Evolutionary conservation across 345 rosid genomes (phyloP), one percentile per base, ranked within the genome.

Genomic region (Sisymbrium irio): DNA sequence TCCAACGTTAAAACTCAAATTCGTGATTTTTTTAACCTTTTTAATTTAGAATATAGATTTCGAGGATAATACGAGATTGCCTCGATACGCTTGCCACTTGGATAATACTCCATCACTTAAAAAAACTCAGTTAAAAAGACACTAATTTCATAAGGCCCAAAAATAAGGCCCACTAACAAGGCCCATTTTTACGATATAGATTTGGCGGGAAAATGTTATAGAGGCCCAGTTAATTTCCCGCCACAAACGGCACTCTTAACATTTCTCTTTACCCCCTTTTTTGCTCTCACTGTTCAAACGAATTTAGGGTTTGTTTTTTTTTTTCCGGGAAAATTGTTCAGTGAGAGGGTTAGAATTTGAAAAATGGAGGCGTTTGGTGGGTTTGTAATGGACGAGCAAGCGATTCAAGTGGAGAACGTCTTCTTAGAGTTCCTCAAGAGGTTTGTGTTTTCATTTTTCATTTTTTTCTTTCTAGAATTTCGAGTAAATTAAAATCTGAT

Each of bases 361-460:
- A 44, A 73, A 77, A 87, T 91, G 97, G 92, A 91, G 42, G 87
- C 90, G 4, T 84, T 78, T 40, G 89, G 97, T 33, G 91, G 91
- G 7, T 83, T 71, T 77, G 86, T 87, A 66, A 80, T 85, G 49
- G 99, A 95, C 62, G 87, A 83, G 72, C 93, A 89, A 78, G 99
- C 96, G 4, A 85, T 87, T 39, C 84, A 81, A 64, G 98, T 95
- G 12, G 99, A 95, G 83, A 88, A 88, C 53, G 76, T 87, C 61
- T 95, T 95, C 87, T 83, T 95, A 57, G 92, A 92, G 19, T 90
- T 92, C 77, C 97, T 95, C 73, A 88, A 86, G 82, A 86, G 96
- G 98, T 93, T 42, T 6, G 58, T 2, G 6, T 65, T 30, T 36
- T n/a, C n/a, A n/a, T n/a, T n/a, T n/a, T n/a, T n/a, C n/a, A 0